Evolutionary conservation across 345 rosid species (phyloP).

Genomic region (Eucalyptus virginea): DNA sequence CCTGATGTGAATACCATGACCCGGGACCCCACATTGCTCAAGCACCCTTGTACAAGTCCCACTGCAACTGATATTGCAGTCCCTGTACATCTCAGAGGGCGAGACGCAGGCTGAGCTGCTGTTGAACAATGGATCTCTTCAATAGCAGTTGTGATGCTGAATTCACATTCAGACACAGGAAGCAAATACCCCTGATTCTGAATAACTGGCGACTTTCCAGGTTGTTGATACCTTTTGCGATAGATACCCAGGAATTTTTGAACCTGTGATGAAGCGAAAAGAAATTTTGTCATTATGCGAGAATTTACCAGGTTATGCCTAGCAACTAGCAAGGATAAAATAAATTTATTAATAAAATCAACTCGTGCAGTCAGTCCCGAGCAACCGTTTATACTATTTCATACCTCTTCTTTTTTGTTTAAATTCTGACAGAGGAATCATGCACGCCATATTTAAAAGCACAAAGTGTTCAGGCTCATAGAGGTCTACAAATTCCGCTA

Average conservation of each 20-base stretch:
- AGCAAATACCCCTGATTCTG: constrained; percentile 73
- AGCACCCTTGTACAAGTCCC: constrained; percentile 74
- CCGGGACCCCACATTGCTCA: constrained; percentile 53
- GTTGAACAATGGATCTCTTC: constrained; percentile 53
- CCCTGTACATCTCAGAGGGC: constrained; percentile 85
- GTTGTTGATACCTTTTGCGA: constrained; percentile 27
- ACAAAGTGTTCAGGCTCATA: not conserved
- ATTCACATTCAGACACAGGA: constrained; percentile 75
- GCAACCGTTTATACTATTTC: not conserved
- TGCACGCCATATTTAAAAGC: not conserved
- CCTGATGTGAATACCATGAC: constrained; percentile 93
- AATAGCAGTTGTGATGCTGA: constrained; percentile 58
- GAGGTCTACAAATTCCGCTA: not conserved
- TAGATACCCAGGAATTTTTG: constrained; percentile 54
- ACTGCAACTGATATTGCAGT: constrained; percentile 67
- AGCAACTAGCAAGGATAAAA: not conserved
- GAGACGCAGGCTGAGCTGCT: constrained; percentile 31
- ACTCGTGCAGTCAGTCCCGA: not conserved
- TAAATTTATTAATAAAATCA: not conserved
- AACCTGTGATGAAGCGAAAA: constrained; percentile 19
- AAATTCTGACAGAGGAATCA: not conserved
- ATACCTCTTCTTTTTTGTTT: not conserved
- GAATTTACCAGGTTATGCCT: not conserved
- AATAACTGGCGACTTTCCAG: constrained; percentile 31
- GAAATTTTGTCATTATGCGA: not conserved